phyloP scores from a whole-genome alignment of 805 yeast species.

The Lachancea sp. region DNA sequence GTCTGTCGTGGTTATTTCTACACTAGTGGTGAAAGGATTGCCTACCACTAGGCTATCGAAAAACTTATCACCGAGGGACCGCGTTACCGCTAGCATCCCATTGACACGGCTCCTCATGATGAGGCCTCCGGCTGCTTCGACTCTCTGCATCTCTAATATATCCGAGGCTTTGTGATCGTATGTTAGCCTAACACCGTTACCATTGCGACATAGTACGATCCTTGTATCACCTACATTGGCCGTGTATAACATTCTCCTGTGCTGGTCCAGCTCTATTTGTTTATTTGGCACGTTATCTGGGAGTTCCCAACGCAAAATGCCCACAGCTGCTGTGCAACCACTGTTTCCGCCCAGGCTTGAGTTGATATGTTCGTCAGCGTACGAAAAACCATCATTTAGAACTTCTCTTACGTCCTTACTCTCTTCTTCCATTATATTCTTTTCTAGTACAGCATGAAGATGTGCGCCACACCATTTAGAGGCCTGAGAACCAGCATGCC shows the following conservation, averaged over 20 bases:
- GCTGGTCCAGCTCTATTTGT: constrained; percentile 33
- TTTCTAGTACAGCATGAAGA: constrained; percentile 63
- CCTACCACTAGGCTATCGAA: constrained; percentile 87
- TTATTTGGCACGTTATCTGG: constrained; percentile 27
- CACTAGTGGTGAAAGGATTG: constrained; percentile 85
- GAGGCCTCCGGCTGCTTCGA: constrained; percentile 75
- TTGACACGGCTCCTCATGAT: constrained; percentile 88
- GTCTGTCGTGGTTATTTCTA: constrained; percentile 58
- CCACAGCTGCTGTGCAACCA: constrained; percentile 95
- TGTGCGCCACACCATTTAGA: constrained; percentile 94
- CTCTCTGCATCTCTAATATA: constrained; percentile 64
- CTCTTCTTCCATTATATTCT: constrained; percentile 45
- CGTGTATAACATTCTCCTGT: constrained; percentile 74
- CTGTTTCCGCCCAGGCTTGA: constrained; percentile 61
- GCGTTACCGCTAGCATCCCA: constrained; percentile 90
- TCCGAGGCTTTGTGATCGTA: constrained; percentile 95
- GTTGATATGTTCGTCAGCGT: constrained; percentile 66
- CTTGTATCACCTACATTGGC: constrained; percentile 96
- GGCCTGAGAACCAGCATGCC: constrained; percentile 91
- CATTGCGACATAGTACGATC: constrained; percentile 68
- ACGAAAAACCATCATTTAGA: constrained; percentile 60
- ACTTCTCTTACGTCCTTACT: constrained; percentile 55
- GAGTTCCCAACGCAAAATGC: constrained; percentile 78
- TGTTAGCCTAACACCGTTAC: constrained; percentile 68
- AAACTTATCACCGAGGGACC: constrained; percentile 90